phyloP scores from a whole-genome alignment of 495 filamentous ascomycete genomes.

The Parathielavia hyrcaniae region DNA sequence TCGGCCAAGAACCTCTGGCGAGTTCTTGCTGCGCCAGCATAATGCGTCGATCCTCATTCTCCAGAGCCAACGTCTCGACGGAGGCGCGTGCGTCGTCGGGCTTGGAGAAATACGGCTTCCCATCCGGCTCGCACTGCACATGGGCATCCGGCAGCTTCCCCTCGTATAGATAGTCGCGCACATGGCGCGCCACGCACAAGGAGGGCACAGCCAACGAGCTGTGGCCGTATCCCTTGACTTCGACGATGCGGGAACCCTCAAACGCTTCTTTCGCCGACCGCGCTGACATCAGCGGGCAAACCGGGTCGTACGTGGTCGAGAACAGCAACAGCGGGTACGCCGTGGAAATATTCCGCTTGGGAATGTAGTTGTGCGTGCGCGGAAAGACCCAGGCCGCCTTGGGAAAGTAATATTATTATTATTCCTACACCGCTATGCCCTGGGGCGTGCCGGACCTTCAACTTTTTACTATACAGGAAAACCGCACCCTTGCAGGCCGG shows the following conservation, averaged over 20 bases:
- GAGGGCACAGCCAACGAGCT: constrained; percentile 40
- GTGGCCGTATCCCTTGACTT: constrained; percentile 43
- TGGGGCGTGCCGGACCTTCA: too few species aligned
- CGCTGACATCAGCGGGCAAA: constrained; percentile 41
- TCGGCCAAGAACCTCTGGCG: constrained; percentile 21
- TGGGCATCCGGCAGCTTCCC: constrained; percentile 35
- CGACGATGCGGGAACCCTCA: constrained; percentile 36
- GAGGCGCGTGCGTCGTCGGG: constrained; percentile 19
- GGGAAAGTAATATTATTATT: constrained; percentile 35
- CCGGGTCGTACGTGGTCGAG: constrained; percentile 41
- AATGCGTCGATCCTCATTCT: constrained; percentile 24
- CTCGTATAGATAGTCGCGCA: constrained; percentile 36
- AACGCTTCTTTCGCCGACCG: constrained; percentile 36
- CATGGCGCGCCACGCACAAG: constrained; percentile 32
- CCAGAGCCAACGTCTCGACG: constrained; percentile 8
- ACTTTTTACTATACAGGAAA: too few species aligned
- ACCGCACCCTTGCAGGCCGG: too few species aligned
- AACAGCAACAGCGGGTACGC: constrained; percentile 39
- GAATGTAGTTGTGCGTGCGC: constrained; percentile 36
- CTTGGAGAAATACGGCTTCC: constrained; percentile 31
- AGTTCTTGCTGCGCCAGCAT: constrained; percentile 31
- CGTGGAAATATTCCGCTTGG: constrained; percentile 31
- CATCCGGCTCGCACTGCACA: constrained; percentile 33
- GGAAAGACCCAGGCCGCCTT: constrained; percentile 39
- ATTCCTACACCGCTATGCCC: too few species aligned